Conservation (phyloP, 2,329 filamentous ascomycete genomes). For the Penicillium sp. region DNA sequence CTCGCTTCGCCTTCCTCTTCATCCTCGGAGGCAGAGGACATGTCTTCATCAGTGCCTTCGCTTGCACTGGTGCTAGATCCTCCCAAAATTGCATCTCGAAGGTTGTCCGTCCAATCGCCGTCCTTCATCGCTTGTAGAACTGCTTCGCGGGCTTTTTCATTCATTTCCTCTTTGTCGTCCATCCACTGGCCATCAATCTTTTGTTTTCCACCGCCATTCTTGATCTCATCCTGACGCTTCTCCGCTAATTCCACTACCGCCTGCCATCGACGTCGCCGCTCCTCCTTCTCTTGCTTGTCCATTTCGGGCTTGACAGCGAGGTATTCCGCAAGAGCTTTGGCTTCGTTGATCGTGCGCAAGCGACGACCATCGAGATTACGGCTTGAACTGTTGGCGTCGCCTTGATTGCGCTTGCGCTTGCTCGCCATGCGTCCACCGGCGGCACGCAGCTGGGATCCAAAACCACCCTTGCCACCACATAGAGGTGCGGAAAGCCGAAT, state of each 20-base stretch:
- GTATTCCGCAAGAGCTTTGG: conserved; percentile 91
- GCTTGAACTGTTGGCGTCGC: conserved; percentile 81
- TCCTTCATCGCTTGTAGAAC: conserved; percentile 68
- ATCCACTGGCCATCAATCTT: conserved; percentile 84
- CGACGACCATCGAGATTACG: conserved; percentile 88
- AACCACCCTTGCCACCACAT: conserved; percentile 93
- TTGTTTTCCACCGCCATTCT: conserved; percentile 61
- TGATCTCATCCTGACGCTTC: conserved; percentile 74
- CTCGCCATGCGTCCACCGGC: conserved; percentile 97
- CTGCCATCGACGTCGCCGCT: conserved; percentile 73
- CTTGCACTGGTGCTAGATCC: conserved; percentile 37
- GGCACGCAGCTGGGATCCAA: conserved; percentile 92
- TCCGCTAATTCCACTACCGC: conserved; percentile 81
- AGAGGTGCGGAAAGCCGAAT: conserved; percentile 73
- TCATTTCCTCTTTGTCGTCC: conserved; percentile 86
- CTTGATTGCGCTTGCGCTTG: conserved; percentile 77
- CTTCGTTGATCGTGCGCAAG: conserved; percentile 86
- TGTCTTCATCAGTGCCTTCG: conserved; percentile 31
- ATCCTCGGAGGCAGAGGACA: conserved; percentile 28
- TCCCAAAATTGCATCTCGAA: conserved; percentile 32
- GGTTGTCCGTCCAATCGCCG: conserved; percentile 40
- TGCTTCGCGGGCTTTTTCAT: conserved; percentile 73
- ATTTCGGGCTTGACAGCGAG: conserved; percentile 94
- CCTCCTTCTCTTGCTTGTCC: conserved; percentile 89
- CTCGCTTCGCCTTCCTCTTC: conserved; percentile 37